Base-by-base conservation (phyloP, 257 asterid species). In the Gentiana straminea region DNA sequence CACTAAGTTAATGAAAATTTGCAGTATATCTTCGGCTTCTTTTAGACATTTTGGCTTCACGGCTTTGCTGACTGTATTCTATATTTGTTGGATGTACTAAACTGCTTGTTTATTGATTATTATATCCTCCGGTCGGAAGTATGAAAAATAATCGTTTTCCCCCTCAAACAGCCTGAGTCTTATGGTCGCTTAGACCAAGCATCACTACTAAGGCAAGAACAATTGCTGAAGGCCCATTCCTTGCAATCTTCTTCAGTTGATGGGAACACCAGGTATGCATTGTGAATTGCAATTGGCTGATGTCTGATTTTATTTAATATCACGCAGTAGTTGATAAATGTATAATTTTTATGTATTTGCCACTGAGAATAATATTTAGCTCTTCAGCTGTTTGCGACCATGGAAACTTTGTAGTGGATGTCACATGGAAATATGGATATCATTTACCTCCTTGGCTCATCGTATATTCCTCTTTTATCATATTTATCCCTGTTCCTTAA, bases 111-210 rank as follows among this genome's bases (percentile, higher is more conserved):
- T 35, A 46, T 8, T 4, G 4, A 41, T 41, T 41, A 41, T 10
- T 41, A 7, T 7, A 7, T 41, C 24, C 9, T 4, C 9, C 10
- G 46, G 46, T 41, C 10, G 7, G 2, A 10, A 5, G 46, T 41
- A 5, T 41, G 9, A 41, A 41, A 41, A 5, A 5, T 41, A 41
- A 41, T 41, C 46, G 7, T 39, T 60, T 49, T 52, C 15, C 32
- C 59, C 49, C 70, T 76, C 39, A 44, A 44, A 53, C 91, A 85
- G 94, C 72, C 86, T 54, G 88, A 87, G 73, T 49, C 79, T 59
- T 85, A 92, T 70, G 94, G 81, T 49, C 94, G 73, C 70, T 44
- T 77, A 75, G 94, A 88, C 57, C 87, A 80, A 70, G 75, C 85
- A 52, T 61, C 87, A 51, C 49, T 71, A 52, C 62, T 79, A 13